These are phyloP conservation scores for Eutrema japonicum DNA, from an alignment of 345 rosid genomes.

Conservation along the genomic window DNA sequence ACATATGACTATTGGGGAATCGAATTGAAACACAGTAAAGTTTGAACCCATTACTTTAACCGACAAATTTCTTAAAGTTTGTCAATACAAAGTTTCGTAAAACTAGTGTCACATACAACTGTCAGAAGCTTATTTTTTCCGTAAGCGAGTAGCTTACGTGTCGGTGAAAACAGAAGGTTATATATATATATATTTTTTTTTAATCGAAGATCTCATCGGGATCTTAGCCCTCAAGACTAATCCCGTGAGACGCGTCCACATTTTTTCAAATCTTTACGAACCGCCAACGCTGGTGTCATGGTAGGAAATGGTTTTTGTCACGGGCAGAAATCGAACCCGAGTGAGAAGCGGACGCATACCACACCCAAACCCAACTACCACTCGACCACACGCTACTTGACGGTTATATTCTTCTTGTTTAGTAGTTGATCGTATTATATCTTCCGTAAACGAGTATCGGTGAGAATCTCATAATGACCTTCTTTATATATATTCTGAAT, in stretches of 20 bases:
- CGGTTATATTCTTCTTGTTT: neutral
- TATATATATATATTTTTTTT: neutral
- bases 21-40: neutral
- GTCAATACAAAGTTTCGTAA: neutral
- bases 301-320: too few relatives aligned
- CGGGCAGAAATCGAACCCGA: too few relatives aligned
- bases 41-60: neutral
- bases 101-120: neutral
- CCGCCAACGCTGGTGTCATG: too few relatives aligned
- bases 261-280: too few relatives aligned
- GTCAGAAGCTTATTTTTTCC: neutral
- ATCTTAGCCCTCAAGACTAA: too few relatives aligned
- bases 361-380: too few relatives aligned
- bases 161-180: neutral
- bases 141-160: neutral
- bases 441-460: neutral
- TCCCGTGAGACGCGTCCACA: too few relatives aligned
- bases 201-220: too few relatives aligned
- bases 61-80: neutral
- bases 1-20: neutral
- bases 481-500: neutral
- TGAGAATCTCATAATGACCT: neutral
- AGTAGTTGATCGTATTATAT: constrained; percentile 4
- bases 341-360: too few relatives aligned
- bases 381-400: too few relatives aligned